These are phyloP conservation scores for Phaeolepiota aurea DNA, from an alignment of 768 basidiomycete species.

Conservation along the genomic window DNA sequence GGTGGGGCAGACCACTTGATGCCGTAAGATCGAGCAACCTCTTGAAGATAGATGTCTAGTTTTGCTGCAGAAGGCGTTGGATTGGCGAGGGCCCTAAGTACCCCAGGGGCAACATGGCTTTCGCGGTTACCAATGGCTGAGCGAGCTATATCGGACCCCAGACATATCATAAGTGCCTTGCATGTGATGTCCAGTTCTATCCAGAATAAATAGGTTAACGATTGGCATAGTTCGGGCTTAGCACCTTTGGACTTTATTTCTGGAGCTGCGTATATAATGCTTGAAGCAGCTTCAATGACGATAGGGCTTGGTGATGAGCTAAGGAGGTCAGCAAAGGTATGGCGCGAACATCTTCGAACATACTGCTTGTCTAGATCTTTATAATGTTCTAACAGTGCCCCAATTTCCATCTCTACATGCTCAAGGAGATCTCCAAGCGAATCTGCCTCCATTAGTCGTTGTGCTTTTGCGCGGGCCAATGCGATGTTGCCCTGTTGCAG, in stretches of 20 bases:
- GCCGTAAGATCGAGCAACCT: constrained; percentile 43
- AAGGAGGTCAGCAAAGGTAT: constrained; percentile 3
- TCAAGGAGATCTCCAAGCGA: constrained; percentile 53
- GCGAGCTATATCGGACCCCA: constrained; percentile 50
- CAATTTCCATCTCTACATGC: constrained; percentile 57
- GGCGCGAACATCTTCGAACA: constrained; percentile 10
- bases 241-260: constrained; percentile 54
- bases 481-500: constrained; percentile 53
- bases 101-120: constrained; percentile 45
- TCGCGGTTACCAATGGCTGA: constrained; percentile 44
- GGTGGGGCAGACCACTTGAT: constrained; percentile 59
- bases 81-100: constrained; percentile 42
- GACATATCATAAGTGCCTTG: constrained; percentile 42
- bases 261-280: constrained; percentile 55
- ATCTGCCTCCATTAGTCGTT: constrained; percentile 58
- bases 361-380: constrained; percentile 46
- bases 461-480: constrained; percentile 66
- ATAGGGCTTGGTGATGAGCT: constrained; percentile 29
- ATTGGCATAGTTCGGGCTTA: too few relatives aligned
- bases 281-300: constrained; percentile 61
- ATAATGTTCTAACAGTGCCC: constrained; percentile 51
- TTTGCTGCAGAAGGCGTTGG: constrained; percentile 47
- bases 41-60: constrained; percentile 46
- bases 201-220: constrained; percentile 5
- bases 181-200: constrained; percentile 53